phyloP scores from a whole-genome alignment of 2,329 filamentous ascomycete genomes.

The Juglanconis juglandina region DNA sequence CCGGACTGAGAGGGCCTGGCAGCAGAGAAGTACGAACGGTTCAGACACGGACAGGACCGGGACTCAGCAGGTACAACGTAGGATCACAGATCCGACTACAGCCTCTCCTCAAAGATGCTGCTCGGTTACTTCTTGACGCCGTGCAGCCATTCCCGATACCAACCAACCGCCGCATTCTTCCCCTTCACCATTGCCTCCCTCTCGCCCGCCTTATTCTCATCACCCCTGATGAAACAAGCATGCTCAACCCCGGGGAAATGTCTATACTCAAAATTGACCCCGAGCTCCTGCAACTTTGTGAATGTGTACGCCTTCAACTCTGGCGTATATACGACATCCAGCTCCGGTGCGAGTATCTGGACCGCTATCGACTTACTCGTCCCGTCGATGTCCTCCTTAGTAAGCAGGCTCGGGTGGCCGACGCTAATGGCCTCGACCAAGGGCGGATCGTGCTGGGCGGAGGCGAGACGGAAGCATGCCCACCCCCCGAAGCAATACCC shows the following conservation, averaged over 20 bases:
- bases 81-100: too few species aligned
- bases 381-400: conserved; percentile 41
- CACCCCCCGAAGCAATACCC: conserved; percentile 54
- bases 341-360: conserved; percentile 49
- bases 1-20: too few species aligned
- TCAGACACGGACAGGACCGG: too few species aligned
- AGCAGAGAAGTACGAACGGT: too few species aligned
- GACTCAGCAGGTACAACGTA: too few species aligned
- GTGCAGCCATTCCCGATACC: conserved; percentile 32
- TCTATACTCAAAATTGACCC: conserved; percentile 45
- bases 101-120: too few species aligned
- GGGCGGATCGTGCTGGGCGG: conserved; percentile 30
- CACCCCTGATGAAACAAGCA: conserved; percentile 40
- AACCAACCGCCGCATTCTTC: conserved; percentile 44
- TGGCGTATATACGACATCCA: conserved; percentile 37
- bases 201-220: conserved; percentile 36
- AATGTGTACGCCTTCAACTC: conserved; percentile 45
- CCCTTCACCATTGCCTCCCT: conserved; percentile 42
- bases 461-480: conserved; percentile 45
- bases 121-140: too few species aligned
- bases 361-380: conserved; percentile 38
- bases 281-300: conserved; percentile 33
- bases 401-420: conserved; percentile 43
- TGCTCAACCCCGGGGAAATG: conserved; percentile 49
- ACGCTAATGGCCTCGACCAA: conserved; percentile 44